A percentile compares a stretch with the other conserved stretches of the same genome.
phyloP scores from a whole-genome alignment of 768 basidiomycete genomes.

The Termitomyces sp. region DNA sequence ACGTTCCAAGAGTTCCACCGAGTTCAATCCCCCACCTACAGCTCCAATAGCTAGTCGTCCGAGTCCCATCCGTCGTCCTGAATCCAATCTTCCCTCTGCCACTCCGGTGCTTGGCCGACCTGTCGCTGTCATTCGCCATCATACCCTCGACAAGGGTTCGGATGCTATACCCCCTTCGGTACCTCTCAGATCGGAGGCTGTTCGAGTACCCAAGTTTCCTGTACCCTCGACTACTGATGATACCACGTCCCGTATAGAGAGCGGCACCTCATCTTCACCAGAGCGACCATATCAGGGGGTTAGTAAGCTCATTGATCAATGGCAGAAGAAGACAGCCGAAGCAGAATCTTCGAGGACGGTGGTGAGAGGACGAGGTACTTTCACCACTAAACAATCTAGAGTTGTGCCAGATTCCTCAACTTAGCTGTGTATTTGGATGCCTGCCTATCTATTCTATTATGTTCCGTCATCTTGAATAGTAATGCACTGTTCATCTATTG shows the following conservation, averaged over 20 bases:
- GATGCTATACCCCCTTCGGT: conserved; percentile 21
- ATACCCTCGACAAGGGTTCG: conserved; percentile 10
- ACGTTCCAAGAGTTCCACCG: conserved; percentile 9
- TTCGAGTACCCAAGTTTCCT: conserved; percentile 13
- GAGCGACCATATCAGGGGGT: conserved; percentile 82
- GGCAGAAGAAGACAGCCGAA: conserved; percentile 79
- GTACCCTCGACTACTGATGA: conserved; percentile 18
- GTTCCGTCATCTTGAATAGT: neutral
- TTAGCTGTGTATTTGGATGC: neutral
- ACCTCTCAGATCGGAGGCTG: conserved; percentile 25
- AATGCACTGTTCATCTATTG: neutral
- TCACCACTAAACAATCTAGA: conserved; percentile 37
- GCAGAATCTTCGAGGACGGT: conserved; percentile 34
- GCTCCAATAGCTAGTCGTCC: neutral
- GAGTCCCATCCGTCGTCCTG: conserved; percentile 2
- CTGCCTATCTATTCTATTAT: conserved; percentile 1
- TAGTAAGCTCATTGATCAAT: conserved; percentile 80
- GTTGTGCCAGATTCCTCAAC: conserved; percentile 20
- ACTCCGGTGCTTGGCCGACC: conserved; percentile 2
- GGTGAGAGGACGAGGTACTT: conserved; percentile 27
- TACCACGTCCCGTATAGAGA: conserved; percentile 15
- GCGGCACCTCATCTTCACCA: conserved; percentile 54
- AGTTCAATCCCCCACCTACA: neutral
- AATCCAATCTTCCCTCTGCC: neutral
- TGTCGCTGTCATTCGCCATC: conserved; percentile 9